Conservation (phyloP, 352 stramenopile species). For the Blastocystis sp. region DNA sequence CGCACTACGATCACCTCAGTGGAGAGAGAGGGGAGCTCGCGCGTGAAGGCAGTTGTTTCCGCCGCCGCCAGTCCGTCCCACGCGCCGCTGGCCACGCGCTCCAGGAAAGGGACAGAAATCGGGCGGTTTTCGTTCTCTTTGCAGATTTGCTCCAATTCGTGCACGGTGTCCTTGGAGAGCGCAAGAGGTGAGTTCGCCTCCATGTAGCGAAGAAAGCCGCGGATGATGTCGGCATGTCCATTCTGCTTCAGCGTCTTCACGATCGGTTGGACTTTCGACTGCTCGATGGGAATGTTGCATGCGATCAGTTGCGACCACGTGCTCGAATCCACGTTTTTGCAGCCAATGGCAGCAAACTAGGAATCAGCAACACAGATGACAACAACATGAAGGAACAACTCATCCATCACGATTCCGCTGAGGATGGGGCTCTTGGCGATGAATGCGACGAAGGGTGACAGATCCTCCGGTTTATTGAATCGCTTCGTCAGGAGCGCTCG, state of each 20-base stretch:
- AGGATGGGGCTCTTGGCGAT: background rate
- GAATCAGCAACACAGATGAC: background rate
- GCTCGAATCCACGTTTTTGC: background rate
- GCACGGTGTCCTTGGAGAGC: background rate
- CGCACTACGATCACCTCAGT: background rate
- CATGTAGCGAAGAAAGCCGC: conserved; percentile 17
- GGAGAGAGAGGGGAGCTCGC: background rate
- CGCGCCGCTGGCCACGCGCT: no score
- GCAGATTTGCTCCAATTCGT: background rate
- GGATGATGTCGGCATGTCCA: background rate
- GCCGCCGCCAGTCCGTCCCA: background rate
- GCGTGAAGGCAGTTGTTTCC: no score
- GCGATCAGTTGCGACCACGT: background rate
- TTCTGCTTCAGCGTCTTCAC: background rate
- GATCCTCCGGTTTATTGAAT: background rate
- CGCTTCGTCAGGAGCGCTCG: background rate
- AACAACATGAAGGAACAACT: conserved; percentile 39
- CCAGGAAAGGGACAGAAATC: no score
- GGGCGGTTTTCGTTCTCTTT: background rate
- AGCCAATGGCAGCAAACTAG: conserved; percentile 23
- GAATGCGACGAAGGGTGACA: background rate
- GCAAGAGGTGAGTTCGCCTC: background rate
- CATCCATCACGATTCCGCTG: background rate
- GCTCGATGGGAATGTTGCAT: conserved; percentile 7
- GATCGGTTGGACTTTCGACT: background rate